Evolutionary conservation across 139 green algal genomes (phyloP), one percentile per base, ranked within the genome.

Genomic region (Chlorella sp.): DNA sequence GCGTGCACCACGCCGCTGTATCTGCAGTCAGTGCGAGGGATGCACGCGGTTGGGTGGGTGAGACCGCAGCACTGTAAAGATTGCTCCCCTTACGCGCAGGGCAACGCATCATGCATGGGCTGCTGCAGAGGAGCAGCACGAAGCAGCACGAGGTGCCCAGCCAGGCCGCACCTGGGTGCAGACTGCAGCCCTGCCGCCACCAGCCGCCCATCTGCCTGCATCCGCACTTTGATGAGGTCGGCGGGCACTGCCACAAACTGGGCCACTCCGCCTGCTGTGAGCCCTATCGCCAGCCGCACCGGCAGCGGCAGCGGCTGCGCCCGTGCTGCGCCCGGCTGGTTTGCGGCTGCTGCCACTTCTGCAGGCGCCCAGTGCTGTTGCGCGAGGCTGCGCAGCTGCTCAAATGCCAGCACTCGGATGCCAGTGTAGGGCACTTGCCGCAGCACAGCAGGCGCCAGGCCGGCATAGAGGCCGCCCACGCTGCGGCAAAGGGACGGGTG

Each of bases 201-300:
- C 25, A 88, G 74, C 20, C 89, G 82, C 15, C 91, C 87, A 68
- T 95, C 90, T 16, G 74, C 89, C 85, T 93, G 47, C 55, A 57
- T 78, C 23, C 85, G 11, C 55, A 95, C 92, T 87, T 96, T 96
- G 57, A 96, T 75, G 3, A 96, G 88, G 82, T 96, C 93, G 20
- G 90, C 86, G 0, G 93, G 93, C 44, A 91, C 87, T 4, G 93
- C 93, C 74, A 94, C 90, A 36, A 89, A 28, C 85, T 96, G 93
- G 18, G 88, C 93, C 55, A 94, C 28, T 7, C 85, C 93, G 11
- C 93, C 93, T 3, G 93, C 78, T 0, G 85, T 86, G 0, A 91
- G 65, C 0, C 93, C 93, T 64, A 94, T 73, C 0, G 72, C 25
- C 23, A 93, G 71, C 60, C 86, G 86, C 16, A 44, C 62, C 39